Base-by-base conservation (phyloP, 768 basidiomycete genomes). In the Tremella fuciformis region DNA sequence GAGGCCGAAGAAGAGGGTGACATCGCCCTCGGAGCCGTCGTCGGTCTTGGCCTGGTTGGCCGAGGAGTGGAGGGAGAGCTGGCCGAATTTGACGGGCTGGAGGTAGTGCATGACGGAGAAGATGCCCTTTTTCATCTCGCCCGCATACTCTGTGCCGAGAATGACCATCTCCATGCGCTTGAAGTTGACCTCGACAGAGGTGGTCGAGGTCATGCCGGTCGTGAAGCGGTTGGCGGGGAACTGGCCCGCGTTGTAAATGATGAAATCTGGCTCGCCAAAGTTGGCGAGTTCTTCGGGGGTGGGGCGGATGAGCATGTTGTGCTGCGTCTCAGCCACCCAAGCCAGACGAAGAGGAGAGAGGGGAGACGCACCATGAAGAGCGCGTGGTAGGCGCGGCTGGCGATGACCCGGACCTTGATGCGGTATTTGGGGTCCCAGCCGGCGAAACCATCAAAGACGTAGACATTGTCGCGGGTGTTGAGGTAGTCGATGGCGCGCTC, bases 141-240 rank as follows among this genome's bases (percentile, higher is more conserved):
- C 92, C 26, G 92, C 92, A 74, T 97, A 97, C 76, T 97, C 92
- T 24, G 91, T 94, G 55, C 80, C 94, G 69, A 99, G 89, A 74
- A 99, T 98, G 72, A 99, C 94, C 96, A 99, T 99, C 79, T 99
- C 96, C 91, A 92, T 96, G 40, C 96, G 89, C 83, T 96, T 96
- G 81, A 99, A 98, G 84, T 99, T 99, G 82, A 99, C 91, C 80
- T 97, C 94, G 50, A 99, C 94, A 2, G 93, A 96, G 6, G 96
- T 98, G 26, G 92, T 90, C 9, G 92, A 96, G 62, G 91, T 94
- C 96, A 98, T 98, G 79, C 96, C 96, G 82, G 96, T 91, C 60
- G 96, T 99, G 84, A 98, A 98, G 44, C 96, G 88, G 79, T 99
- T 99, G 69, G 96, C 96, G 13, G 96, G 94, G 87, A 99, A 98